Evolutionary conservation across 495 filamentous ascomycete genomes (phyloP), one percentile per base, ranked within the genome.

Genomic region (Aspergillus steynii): DNA sequence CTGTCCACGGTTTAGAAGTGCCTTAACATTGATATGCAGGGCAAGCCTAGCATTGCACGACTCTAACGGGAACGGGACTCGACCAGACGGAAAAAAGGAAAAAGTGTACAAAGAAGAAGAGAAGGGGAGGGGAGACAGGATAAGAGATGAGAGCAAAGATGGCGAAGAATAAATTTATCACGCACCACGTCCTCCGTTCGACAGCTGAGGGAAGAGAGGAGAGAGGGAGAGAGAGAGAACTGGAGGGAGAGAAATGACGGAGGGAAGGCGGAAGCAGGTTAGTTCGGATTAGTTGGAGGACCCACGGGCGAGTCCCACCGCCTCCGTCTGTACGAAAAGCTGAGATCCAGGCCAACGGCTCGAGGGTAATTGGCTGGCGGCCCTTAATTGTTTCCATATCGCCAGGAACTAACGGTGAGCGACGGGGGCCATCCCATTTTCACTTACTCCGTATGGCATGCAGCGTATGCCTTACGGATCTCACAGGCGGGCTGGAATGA

Each of bases 41-140:
- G 63, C 63, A 58, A 66, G 53, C 60, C 65, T 66, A 55, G 63
- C 74, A 77, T 75, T 62, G 37, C 34, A 37, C 37, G 37, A 42
- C 9, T 42, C 37, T 42, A 42, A 10, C 31, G 7, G 37, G 7
- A 15, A 42, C 9, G 12, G 72, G 32, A 53, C 55, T 53, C 25
- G 56, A 57, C 7, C 20, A 20, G 45, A 48, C 9, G 20, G 31
- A 12, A 25, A 31, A 53, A 55, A 12, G 26, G 51, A 59, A 58
- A 49, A 62, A 53, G 53, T 56, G 58, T 56, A 58, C 55, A 50
- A 55, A 53, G 28, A 20, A 31, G 15, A 45, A 52, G 49, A 29
- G 51, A 42, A 58, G 63, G 58, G n/a, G 20, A 25, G 37, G 28
- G 5, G 27, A 10, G 34, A 56, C 37, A 42, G 37, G 37, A 10